Evolutionary conservation across 2,329 filamentous ascomycete genomes (phyloP).

Genomic region (Alternaria triticina): DNA sequence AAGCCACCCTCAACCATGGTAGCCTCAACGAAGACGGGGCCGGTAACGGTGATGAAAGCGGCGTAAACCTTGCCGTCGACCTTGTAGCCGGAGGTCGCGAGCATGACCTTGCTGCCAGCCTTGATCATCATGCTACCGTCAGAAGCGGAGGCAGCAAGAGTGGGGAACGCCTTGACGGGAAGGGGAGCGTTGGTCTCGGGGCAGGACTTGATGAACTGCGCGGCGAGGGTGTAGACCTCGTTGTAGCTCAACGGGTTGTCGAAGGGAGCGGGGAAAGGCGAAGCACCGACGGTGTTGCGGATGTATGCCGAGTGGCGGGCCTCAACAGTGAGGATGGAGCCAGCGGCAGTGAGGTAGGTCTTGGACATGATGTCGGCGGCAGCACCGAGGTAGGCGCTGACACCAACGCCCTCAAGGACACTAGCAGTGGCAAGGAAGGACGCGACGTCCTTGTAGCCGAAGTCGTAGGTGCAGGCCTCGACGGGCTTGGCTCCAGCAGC

Average conservation of each 20-base stretch:
- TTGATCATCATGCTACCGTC: conserved; percentile 19
- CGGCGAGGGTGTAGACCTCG: conserved; percentile 69
- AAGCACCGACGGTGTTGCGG: conserved; percentile 56
- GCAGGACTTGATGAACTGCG: conserved; percentile 66
- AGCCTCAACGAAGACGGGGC: conserved; percentile 26
- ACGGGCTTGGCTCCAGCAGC: conserved; percentile 60
- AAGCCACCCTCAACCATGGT: conserved; percentile 22
- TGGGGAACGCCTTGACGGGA: conserved; percentile 67
- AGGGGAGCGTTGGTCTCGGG: conserved; percentile 61
- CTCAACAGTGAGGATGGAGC: conserved; percentile 69
- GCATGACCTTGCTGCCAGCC: conserved; percentile 19
- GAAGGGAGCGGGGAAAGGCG: conserved; percentile 65
- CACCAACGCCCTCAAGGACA: conserved; percentile 63
- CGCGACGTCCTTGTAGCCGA: conserved; percentile 56
- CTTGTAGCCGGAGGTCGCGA: conserved; percentile 24
- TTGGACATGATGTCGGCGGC: conserved; percentile 64
- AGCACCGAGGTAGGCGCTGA: conserved; percentile 67
- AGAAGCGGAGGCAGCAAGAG: conserved; percentile 42
- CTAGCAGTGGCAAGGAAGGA: conserved; percentile 61
- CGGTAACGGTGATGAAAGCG: conserved; percentile 33
- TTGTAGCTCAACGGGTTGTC: conserved; percentile 65
- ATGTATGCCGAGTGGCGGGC: conserved; percentile 69
- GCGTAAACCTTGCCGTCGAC: conserved; percentile 30
- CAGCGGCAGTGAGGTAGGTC: conserved; percentile 66
- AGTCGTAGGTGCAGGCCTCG: conserved; percentile 63